Evolutionary conservation across 2,329 filamentous ascomycete genomes (phyloP).

Genomic region (Ceratocystis ficicola): DNA sequence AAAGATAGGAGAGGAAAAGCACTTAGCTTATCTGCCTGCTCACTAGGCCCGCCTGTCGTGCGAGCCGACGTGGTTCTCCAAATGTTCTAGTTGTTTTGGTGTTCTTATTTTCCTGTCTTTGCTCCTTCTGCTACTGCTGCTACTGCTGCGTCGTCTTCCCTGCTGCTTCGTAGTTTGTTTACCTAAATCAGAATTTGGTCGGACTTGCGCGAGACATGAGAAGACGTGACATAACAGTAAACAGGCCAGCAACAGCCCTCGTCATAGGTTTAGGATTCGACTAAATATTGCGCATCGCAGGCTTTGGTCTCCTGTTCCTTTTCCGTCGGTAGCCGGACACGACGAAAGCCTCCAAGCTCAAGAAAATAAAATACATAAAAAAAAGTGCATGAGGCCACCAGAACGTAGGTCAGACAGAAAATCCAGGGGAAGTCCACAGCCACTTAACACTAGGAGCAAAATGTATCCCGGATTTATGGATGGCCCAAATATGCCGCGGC

Average conservation of each 20-base stretch:
- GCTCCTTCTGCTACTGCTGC: background rate
- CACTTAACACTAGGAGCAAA: background rate
- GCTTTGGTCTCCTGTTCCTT: too few relatives aligned
- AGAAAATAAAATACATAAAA: too few relatives aligned
- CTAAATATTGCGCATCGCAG: too few relatives aligned
- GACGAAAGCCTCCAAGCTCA: too few relatives aligned
- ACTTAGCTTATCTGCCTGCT: background rate
- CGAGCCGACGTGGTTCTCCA: background rate
- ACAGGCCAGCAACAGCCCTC: background rate
- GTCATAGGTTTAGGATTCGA: too few relatives aligned
- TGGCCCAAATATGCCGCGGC: background rate
- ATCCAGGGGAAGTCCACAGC: background rate
- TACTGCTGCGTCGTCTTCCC: background rate
- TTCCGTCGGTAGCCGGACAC: too few relatives aligned
- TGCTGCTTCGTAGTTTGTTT: background rate
- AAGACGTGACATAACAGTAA: background rate
- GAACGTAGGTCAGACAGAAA: background rate
- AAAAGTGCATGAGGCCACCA: background rate
- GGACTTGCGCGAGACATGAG: conserved; percentile 1
- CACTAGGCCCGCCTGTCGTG: too few relatives aligned
- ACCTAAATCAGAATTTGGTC: background rate
- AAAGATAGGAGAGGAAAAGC: background rate
- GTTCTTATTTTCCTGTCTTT: background rate
- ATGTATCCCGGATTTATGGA: background rate
- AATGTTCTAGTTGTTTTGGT: background rate